phyloP scores from a whole-genome alignment of 2,329 filamentous ascomycete genomes.

The Phoma herbarum region DNA sequence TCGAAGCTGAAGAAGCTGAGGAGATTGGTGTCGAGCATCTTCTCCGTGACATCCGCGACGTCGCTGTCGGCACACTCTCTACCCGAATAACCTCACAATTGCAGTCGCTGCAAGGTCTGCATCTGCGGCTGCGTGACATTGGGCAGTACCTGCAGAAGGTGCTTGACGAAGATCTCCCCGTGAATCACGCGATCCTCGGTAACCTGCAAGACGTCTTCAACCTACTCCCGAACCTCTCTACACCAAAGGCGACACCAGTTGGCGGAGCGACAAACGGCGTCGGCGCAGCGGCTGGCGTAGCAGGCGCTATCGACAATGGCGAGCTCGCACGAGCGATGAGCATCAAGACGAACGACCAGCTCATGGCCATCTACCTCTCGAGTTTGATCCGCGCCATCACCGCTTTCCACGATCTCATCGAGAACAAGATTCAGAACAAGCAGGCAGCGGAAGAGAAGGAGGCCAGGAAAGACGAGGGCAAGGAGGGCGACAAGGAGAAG shows the following conservation, averaged over 20 bases:
- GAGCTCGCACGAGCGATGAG: constrained; percentile 97
- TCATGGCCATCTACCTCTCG: constrained; percentile 98
- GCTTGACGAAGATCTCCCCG: constrained; percentile 86
- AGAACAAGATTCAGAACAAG: constrained; percentile 99
- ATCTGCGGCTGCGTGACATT: constrained; percentile 93
- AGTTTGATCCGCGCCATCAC: constrained; percentile 97
- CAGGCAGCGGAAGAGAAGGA: constrained; percentile 98
- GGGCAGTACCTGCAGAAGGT: constrained; percentile 96
- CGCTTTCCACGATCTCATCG: constrained; percentile 97
- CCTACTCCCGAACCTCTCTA: constrained; percentile 92
- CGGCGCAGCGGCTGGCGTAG: constrained; percentile 57
- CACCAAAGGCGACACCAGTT: constrained; percentile 70
- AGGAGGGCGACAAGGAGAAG: constrained; percentile 72
- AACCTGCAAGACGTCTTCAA: constrained; percentile 99
- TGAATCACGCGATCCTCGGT: constrained; percentile 96
- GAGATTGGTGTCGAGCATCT: constrained; percentile 99
- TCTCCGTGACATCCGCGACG: constrained; percentile 95
- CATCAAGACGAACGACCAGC: constrained; percentile 98
- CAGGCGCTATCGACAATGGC: constrained; percentile 68
- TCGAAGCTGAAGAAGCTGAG: constrained; percentile 98
- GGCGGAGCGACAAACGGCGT: constrained; percentile 55
- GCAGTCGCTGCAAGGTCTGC: constrained; percentile 94
- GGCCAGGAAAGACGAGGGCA: constrained; percentile 66
- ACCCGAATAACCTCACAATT: constrained; percentile 97
- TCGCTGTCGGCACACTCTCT: constrained; percentile 94